Conservation (phyloP, 345 rosid species). For the Camelina hispida region DNA sequence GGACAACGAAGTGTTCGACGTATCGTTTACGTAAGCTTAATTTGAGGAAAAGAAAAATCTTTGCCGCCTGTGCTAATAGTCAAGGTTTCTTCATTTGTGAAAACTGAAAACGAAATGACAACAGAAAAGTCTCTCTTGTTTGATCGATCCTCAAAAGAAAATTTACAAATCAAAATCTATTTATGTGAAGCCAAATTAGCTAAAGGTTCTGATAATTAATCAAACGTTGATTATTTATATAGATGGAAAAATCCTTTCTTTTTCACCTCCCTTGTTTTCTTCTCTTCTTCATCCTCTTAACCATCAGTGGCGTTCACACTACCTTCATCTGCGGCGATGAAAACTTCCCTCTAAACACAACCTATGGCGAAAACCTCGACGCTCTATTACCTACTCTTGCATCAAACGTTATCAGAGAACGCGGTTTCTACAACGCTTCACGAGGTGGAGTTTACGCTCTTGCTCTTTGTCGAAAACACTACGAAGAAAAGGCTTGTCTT, state of each 20-base stretch:
- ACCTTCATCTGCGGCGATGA: slow-evolving; percentile 33
- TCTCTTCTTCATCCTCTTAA: slow-evolving; percentile 28
- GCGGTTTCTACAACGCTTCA: slow-evolving; percentile 46
- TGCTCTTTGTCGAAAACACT: slow-evolving; percentile 51
- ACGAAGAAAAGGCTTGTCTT: slow-evolving; percentile 39
- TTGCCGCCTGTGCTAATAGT: slow-evolving; percentile 21
- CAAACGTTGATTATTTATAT: neutral
- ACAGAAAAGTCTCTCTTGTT: slow-evolving; percentile 20
- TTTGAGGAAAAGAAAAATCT: slow-evolving; percentile 12
- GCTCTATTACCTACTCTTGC: slow-evolving; percentile 44
- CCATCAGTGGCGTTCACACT: slow-evolving; percentile 40
- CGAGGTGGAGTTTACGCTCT: slow-evolving; percentile 49
- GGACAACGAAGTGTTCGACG: neutral
- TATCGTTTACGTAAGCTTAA: neutral
- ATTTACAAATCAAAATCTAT: slow-evolving; percentile 39
- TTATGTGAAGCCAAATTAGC: slow-evolving; percentile 43
- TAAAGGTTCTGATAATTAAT: slow-evolving; percentile 54
- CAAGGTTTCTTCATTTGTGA: slow-evolving; percentile 29
- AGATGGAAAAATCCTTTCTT: slow-evolving; percentile 18
- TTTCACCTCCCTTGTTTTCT: slow-evolving; percentile 17
- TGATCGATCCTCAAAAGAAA: neutral
- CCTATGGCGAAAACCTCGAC: slow-evolving; percentile 33
- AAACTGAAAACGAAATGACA: slow-evolving; percentile 37
- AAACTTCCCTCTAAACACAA: slow-evolving; percentile 42
- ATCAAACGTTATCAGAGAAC: slow-evolving; percentile 32